Evolutionary conservation across 306 rosid genomes (phyloP), one percentile per base, ranked within the genome.

Genomic region (Acacia acuminata): DNA sequence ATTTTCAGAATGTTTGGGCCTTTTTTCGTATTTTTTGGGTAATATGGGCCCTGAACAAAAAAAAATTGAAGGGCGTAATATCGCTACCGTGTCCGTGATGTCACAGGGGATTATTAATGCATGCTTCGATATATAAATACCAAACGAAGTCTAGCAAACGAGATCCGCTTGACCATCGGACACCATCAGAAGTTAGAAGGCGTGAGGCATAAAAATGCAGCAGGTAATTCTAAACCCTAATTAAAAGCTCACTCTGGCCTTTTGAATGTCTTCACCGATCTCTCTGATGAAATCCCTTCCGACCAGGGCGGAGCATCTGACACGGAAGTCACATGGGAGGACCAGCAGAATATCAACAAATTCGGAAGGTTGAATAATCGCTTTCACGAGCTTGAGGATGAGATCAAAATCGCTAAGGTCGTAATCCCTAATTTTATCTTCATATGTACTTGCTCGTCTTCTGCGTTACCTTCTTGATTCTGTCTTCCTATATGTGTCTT

Each of bases 321-420:
- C 10, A 80, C 88, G 51, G 91, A 91, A 82, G 96, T 91, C 68
- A 91, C 96, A 56, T 91, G 96, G 92, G 96, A 90, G 71, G 93
- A 92, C 82, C 96, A 90, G 81, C 94, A 87, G 68, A 88, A 90
- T 42, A 90, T 92, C 71, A 92, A 95, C 91, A 96, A 92, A 71
- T 96, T 96, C 70, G 97, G 97, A 76, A 85, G 99, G 85, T 81
- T 93, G 81, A 96, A 92, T 71, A 93, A 92, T 86, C 97, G 99
- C 51, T 79, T 91, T 77, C 99, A 96, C 86, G 98, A 96, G 87
- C 98, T 96, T 44, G 90, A 96, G 24, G 99, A 93, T 76, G 99
- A 96, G 84, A 90, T 93, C 85, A 96, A 86, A 84, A 20, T 85
- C 47, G 92, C 96, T 15, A 90, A 93, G 98, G 98, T 61, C 8